Conservation (phyloP, 495 filamentous ascomycete species). For the Penicillium canescens region DNA sequence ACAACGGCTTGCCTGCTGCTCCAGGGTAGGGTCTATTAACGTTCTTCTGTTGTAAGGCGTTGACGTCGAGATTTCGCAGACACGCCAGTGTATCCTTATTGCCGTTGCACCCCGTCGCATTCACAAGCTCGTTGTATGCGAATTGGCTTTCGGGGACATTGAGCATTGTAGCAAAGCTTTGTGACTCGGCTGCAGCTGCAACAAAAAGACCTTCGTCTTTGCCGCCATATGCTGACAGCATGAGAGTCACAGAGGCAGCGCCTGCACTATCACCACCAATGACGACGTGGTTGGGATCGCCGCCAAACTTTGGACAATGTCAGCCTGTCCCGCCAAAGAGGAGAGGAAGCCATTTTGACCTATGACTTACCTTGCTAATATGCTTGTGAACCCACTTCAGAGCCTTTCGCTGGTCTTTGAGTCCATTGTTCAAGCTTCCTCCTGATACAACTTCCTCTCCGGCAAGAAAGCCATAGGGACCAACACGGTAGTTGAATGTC, state of each 20-base stretch:
- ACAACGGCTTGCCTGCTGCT: constrained; percentile 48
- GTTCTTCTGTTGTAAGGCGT: constrained; percentile 54
- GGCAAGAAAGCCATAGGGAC: constrained; percentile 72
- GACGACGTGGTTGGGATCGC: constrained; percentile 69
- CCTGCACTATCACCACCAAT: constrained; percentile 75
- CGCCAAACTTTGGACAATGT: constrained; percentile 58
- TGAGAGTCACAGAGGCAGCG: constrained; percentile 63
- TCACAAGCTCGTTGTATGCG: constrained; percentile 62
- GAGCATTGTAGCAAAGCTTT: constrained; percentile 62
- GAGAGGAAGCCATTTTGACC: neutral
- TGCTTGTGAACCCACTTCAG: constrained; percentile 70
- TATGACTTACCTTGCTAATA: constrained; percentile 49
- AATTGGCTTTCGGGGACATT: constrained; percentile 63
- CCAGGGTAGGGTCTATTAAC: constrained; percentile 55
- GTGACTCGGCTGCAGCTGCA: constrained; percentile 63
- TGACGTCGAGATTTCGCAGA: constrained; percentile 52
- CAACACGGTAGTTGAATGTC: constrained; percentile 78
- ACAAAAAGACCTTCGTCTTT: constrained; percentile 58
- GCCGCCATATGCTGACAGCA: constrained; percentile 64
- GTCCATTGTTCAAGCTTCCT: constrained; percentile 64
- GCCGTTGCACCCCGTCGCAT: constrained; percentile 52
- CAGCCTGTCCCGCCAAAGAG: neutral
- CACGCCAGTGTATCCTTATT: constrained; percentile 54
- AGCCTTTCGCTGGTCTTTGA: constrained; percentile 68
- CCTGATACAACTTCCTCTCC: constrained; percentile 56